Conservation (phyloP, 2,329 filamentous ascomycete genomes). For the Drechslera avenae region DNA sequence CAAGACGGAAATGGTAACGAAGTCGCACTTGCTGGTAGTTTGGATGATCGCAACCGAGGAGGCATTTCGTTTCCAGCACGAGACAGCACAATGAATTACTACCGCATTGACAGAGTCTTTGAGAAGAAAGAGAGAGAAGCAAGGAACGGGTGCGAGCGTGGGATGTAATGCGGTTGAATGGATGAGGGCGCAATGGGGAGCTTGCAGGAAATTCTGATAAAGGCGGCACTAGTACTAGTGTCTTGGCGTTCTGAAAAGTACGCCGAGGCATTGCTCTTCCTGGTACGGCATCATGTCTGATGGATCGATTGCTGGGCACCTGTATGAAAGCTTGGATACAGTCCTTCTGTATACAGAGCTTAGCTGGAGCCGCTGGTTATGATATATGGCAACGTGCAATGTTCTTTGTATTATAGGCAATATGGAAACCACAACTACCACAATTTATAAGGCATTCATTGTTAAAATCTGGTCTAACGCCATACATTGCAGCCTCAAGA, state of each 20-base stretch:
- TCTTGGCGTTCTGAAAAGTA: slow-evolving; percentile 1
- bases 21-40: slow-evolving; percentile 29
- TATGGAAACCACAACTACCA: too few species aligned
- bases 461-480: slow-evolving; percentile 5
- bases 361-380: too few species aligned
- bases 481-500: slow-evolving; percentile 14
- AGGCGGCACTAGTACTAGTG: slow-evolving; percentile 3
- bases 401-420: too few species aligned
- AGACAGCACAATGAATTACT: slow-evolving; percentile 16
- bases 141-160: slow-evolving; percentile 12
- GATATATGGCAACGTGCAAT: too few species aligned
- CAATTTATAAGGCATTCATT: too few species aligned
- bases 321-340: too few species aligned
- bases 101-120: slow-evolving; percentile 33
- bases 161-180: slow-evolving; percentile 17
- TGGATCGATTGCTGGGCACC: too few species aligned
- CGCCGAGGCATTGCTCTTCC: background rate
- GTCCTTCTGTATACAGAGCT: too few species aligned
- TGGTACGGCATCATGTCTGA: background rate
- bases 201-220: slow-evolving; percentile 15
- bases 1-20: slow-evolving; percentile 21
- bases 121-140: slow-evolving; percentile 10
- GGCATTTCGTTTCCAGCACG: slow-evolving; percentile 33
- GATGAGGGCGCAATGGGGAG: slow-evolving; percentile 2
- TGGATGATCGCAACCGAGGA: slow-evolving; percentile 42